Evolutionary conservation across 768 basidiomycete species (phyloP).

Genomic region (Mycena vulgaris): DNA sequence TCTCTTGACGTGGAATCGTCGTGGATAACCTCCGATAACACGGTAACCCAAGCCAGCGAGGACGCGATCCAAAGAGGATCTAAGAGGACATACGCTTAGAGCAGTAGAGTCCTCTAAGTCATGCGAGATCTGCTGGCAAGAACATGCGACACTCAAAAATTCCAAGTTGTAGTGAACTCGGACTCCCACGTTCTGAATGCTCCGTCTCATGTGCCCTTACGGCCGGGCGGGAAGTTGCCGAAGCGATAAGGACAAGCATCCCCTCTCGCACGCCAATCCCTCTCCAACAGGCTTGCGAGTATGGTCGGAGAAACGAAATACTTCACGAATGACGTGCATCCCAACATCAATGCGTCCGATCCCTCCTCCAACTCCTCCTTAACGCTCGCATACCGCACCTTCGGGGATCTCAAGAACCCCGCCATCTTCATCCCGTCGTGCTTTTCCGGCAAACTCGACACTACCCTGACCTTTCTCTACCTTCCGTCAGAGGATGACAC

Average conservation of each 20-base stretch:
- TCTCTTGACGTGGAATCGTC: too few species aligned
- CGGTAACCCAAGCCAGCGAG: too few species aligned
- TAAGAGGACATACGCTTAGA: too few species aligned
- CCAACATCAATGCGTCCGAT: conserved; percentile 8
- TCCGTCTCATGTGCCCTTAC: background rate
- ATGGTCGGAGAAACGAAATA: conserved; percentile 34
- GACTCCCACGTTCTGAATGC: background rate
- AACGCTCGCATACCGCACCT: conserved; percentile 34
- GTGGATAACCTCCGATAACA: too few species aligned
- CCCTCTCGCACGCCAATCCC: background rate
- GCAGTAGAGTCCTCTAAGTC: too few species aligned
- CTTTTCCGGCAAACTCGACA: conserved; percentile 27
- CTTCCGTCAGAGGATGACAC: background rate
- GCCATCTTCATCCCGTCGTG: conserved; percentile 32
- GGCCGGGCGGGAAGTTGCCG: background rate
- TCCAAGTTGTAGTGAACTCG: too few species aligned
- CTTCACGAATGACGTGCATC: conserved; percentile 14
- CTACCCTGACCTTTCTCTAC: conserved; percentile 32
- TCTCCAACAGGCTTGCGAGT: background rate
- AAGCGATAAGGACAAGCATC: background rate
- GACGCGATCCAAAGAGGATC: too few species aligned
- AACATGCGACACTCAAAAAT: too few species aligned
- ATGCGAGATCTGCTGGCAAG: too few species aligned
- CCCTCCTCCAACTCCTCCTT: conserved; percentile 25
- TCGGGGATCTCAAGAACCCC: conserved; percentile 25